Conservation (phyloP, 805 yeast species). For the Lachancea dasiensis region DNA sequence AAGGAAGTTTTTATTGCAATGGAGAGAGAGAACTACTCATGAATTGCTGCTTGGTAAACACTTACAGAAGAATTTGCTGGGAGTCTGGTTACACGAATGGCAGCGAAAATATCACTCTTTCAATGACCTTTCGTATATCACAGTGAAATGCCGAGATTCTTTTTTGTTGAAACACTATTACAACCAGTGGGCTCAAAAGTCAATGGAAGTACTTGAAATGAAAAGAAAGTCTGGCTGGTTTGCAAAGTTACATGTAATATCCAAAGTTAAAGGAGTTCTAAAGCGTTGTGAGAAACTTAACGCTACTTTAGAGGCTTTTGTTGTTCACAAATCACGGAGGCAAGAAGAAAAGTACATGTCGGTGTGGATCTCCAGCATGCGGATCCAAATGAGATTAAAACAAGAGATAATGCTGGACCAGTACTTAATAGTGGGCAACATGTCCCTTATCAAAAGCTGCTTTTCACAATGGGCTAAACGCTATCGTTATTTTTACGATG, state of each 20-base stretch:
- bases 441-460: background rate
- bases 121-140: slow-evolving; percentile 2
- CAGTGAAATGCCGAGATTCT: slow-evolving; percentile 4
- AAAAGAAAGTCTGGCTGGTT: slow-evolving; percentile 12
- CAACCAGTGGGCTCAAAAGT: slow-evolving; percentile 1
- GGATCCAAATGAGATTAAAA: slow-evolving; percentile 5
- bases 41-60: background rate
- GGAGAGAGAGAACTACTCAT: background rate
- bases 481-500: slow-evolving; percentile 7
- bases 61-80: background rate
- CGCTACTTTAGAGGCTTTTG: background rate
- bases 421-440: slow-evolving; percentile 5
- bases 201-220: background rate
- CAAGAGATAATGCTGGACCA: slow-evolving; percentile 10
- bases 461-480: slow-evolving; percentile 13
- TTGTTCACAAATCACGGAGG: background rate
- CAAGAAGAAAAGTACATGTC: slow-evolving; percentile 1
- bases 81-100: slow-evolving; percentile 4
- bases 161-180: slow-evolving; percentile 2
- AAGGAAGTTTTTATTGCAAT: background rate
- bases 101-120: slow-evolving; percentile 1
- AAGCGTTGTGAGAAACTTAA: slow-evolving; percentile 9
- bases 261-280: slow-evolving; percentile 11
- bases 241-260: slow-evolving; percentile 11
- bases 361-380: slow-evolving; percentile 5